phyloP scores from a whole-genome alignment of 306 rosid species.

The Datisca glomerata region DNA sequence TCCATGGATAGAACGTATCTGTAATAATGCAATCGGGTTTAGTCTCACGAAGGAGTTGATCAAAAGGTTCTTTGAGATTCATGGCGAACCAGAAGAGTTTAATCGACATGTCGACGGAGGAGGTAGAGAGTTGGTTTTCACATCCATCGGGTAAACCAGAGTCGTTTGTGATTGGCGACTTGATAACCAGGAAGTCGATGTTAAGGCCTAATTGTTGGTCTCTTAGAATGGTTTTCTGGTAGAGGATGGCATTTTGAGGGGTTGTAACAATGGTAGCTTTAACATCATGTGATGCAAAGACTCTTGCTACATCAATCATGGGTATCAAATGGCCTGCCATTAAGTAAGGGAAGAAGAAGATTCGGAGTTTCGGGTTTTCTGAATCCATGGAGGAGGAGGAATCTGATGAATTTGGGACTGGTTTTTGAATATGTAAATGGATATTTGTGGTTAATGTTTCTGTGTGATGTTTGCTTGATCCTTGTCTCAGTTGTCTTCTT shows the following conservation, averaged over 20 bases:
- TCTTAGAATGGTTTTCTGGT: slow-evolving; percentile 28
- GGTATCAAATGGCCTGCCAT: slow-evolving; percentile 61
- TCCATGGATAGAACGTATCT: slow-evolving; percentile 48
- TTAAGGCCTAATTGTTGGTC: slow-evolving; percentile 27
- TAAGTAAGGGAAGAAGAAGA: slow-evolving; percentile 23
- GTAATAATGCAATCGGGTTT: slow-evolving; percentile 36
- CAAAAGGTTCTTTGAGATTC: slow-evolving; percentile 34
- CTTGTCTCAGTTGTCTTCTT: no score
- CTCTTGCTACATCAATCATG: slow-evolving; percentile 57
- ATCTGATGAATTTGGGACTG: no score
- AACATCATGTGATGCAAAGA: slow-evolving; percentile 45
- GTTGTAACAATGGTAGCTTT: slow-evolving; percentile 37
- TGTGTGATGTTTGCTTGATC: no score
- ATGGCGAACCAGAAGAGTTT: slow-evolving; percentile 25
- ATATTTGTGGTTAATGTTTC: no score
- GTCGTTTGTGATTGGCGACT: slow-evolving; percentile 10
- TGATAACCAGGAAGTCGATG: slow-evolving; percentile 23
- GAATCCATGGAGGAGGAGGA: slow-evolving; percentile 16
- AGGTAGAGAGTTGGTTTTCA: slow-evolving; percentile 15
- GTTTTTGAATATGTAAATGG: no score
- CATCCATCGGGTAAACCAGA: slow-evolving; percentile 21
- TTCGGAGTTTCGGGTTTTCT: slow-evolving; percentile 6
- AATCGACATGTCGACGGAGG: slow-evolving; percentile 27
- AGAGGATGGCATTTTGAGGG: slow-evolving; percentile 20
- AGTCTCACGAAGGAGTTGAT: slow-evolving; percentile 16